Percentiles rank a stretch among this genome's conserved stretches.
Conservation (phyloP, 345 rosid genomes). For the Corchorus capsularis region DNA sequence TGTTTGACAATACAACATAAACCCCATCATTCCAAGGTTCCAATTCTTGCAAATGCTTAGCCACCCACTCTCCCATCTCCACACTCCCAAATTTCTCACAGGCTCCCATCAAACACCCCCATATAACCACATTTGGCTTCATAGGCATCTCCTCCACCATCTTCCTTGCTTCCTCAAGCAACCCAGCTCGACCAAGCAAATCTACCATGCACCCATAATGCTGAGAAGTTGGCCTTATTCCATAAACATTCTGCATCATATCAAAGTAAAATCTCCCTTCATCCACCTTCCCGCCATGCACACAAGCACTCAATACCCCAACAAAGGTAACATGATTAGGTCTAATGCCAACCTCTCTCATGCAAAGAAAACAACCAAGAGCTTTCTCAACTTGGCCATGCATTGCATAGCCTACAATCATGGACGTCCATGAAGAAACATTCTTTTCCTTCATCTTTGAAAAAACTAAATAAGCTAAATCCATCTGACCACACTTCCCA, state of each 20-base stretch:
- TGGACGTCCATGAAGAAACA: conserved; percentile 85
- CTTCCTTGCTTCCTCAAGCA: conserved; percentile 66
- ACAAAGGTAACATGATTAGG: conserved; percentile 80
- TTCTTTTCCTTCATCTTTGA: conserved; percentile 47
- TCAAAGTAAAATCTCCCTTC: conserved; percentile 62
- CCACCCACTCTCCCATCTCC: conserved; percentile 86
- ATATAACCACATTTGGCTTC: conserved; percentile 68
- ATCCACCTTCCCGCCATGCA: conserved; percentile 77
- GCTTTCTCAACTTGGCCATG: conserved; percentile 66
- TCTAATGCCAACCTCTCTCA: conserved; percentile 53
- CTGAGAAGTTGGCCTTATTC: conserved; percentile 47
- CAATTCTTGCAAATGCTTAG: conserved; percentile 55
- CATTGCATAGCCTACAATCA: conserved; percentile 71
- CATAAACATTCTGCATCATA: conserved; percentile 58
- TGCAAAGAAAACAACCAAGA: conserved; percentile 49
- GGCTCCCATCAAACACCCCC: conserved; percentile 92
- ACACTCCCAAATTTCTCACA: conserved; percentile 84
- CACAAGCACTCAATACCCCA: conserved; percentile 80
- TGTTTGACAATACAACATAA: conserved; percentile 80
- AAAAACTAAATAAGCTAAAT: conserved; percentile 61
- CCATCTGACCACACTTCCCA: conserved; percentile 90
- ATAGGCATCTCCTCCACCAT: conserved; percentile 76
- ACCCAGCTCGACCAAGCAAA: conserved; percentile 70
- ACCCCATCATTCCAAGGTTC: conserved; percentile 89
- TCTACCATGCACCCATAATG: conserved; percentile 90